A percentile compares a stretch with the other conserved stretches of the same genome.
Conservation (phyloP, 2,329 filamentous ascomycete species). For the Diplocarpon mali region DNA sequence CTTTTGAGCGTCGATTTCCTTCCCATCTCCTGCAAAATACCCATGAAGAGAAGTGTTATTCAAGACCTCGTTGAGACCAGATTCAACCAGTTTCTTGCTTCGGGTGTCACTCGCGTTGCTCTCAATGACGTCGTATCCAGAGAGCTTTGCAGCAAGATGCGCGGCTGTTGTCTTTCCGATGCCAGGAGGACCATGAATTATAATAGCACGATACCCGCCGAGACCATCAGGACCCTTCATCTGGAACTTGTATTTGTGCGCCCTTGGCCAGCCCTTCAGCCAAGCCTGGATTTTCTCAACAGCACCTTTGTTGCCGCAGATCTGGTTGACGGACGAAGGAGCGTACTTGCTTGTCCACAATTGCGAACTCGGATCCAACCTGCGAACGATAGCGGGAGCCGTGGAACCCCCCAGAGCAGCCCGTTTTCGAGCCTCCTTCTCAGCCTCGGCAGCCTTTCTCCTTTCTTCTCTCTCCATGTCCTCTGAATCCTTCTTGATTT, state of each 20-base stretch:
- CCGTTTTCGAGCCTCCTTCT: constrained; percentile 28
- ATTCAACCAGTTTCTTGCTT: constrained; percentile 92
- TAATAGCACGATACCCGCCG: constrained; percentile 76
- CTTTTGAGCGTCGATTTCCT: constrained; percentile 67
- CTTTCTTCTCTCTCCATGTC: constrained; percentile 81
- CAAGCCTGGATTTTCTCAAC: constrained; percentile 86
- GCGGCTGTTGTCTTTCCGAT: constrained; percentile 97
- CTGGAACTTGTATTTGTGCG: constrained; percentile 71
- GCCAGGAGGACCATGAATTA: constrained; percentile 88
- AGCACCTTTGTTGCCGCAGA: constrained; percentile 85
- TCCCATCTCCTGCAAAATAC: constrained; percentile 77
- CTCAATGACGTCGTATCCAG: constrained; percentile 88
- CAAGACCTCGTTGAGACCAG: constrained; percentile 76
- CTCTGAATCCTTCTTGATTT: constrained; percentile 65
- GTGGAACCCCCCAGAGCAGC: constrained; percentile 29
- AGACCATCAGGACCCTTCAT: constrained; percentile 73
- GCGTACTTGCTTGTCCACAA: constrained; percentile 96
- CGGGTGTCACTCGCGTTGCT: constrained; percentile 91
- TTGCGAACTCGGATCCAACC: constrained; percentile 42
- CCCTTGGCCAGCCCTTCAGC: constrained; percentile 73
- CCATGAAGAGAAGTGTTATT: constrained; percentile 88
- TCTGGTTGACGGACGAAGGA: constrained; percentile 71
- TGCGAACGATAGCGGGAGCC: constrained; percentile 30
- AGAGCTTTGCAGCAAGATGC: constrained; percentile 83
- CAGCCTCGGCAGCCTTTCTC: constrained; percentile 38